Evolutionary conservation across 2,329 filamentous ascomycete species (phyloP), one percentile per base, ranked within the genome.

Genomic region (Talaromyces amestolkiae): DNA sequence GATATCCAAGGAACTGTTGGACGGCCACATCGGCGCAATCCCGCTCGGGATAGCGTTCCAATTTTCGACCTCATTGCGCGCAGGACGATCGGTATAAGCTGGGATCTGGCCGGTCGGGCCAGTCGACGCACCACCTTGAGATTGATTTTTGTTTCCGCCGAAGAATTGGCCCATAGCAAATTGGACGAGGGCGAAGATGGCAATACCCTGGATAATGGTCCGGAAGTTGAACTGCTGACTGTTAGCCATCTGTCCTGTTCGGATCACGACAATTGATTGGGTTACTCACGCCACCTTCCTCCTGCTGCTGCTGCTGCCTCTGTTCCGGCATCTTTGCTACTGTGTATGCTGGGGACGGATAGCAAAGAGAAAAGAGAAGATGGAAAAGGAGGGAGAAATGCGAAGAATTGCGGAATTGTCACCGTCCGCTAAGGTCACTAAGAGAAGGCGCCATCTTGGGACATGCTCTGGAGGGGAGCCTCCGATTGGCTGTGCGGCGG

Each of bases 11-110:
- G 86, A 82, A 72, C 87, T 91, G 75, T 95, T 87, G 58, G 85
- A 81, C 2, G 91, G 88, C 95, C 95, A 99, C 73, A 98, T 92
- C 24, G 95, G 93, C 43, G 91, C 91, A 67, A 97, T 90, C 75
- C 89, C 89, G 60, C 83, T 79, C 24, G 88, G 89, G 70, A 78
- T 88, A 76, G 73, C 88, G 80, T 66, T 76, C 65, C 75, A 74
- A 54, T 73, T 68, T 60, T 73, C 65, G 64, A 78, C 69, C 65
- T 78, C 74, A 67, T 71, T 74, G 47, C 78, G 75, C 67, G 82
- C 77, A n/a, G 90, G 89, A 61, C 90, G 86, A 67, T 89, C 81
- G 63, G 83, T 81, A 74, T 88, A 93, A 19, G 87, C 79, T 33
- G 89, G 88, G 63, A 92, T 87, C 45, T 69, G 71, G 53, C 68